phyloP scores from a whole-genome alignment of 2,329 filamentous ascomycete species.

The Claviceps maximensis region DNA sequence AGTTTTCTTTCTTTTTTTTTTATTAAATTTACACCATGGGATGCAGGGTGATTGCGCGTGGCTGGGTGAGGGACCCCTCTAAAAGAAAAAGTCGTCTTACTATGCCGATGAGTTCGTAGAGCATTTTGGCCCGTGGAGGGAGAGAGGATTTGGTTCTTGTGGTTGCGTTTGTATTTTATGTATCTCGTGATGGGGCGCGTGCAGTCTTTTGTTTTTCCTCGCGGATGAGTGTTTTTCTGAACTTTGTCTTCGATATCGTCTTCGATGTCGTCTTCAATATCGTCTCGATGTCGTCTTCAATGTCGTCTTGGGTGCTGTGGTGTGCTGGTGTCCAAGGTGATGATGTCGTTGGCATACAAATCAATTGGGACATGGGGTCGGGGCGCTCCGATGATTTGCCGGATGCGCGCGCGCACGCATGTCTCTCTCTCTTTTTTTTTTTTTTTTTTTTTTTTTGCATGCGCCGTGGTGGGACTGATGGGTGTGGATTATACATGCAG shows the following conservation, averaged over 20 bases:
- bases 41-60: too few relatives aligned
- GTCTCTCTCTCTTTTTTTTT: neutral
- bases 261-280: neutral
- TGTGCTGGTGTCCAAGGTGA: neutral
- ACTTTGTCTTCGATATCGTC: neutral
- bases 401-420: neutral
- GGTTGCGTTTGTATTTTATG: neutral
- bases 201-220: neutral
- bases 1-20: too few relatives aligned
- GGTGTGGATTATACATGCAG: too few relatives aligned
- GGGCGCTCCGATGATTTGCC: conserved; percentile 18
- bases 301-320: conserved; percentile 7
- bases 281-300: too few relatives aligned
- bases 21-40: too few relatives aligned
- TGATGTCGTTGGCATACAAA: neutral
- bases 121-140: conserved; percentile 49
- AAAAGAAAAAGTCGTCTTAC: conserved; percentile 37
- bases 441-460: neutral
- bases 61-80: too few relatives aligned
- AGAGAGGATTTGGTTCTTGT: too few relatives aligned
- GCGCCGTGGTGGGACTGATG: too few relatives aligned
- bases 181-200: neutral
- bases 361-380: neutral
- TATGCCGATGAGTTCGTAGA: conserved; percentile 96
- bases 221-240: too few relatives aligned